Conservation (phyloP, 2,329 filamentous ascomycete species). For the Claviceps digitariae region DNA sequence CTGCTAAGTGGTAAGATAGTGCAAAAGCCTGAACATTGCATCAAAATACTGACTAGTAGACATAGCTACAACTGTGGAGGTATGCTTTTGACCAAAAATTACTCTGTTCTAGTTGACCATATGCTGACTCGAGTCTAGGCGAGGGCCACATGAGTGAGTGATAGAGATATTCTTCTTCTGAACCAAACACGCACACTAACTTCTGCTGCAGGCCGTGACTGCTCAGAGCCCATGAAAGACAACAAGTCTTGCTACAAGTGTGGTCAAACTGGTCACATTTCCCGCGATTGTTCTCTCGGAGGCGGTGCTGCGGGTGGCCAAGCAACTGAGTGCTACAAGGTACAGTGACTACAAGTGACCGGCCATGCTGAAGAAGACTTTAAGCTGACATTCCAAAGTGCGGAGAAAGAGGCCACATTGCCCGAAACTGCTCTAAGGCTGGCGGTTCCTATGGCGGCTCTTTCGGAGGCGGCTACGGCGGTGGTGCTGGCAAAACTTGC, state of each 20-base stretch:
- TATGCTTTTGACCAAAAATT: slow-evolving; percentile 28
- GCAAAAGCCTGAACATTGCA: not conserved
- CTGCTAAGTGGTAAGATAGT: slow-evolving; percentile 59
- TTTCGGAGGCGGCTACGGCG: slow-evolving; percentile 26
- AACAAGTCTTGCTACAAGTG: slow-evolving; percentile 66
- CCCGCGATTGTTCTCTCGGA: slow-evolving; percentile 63
- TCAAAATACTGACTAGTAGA: slow-evolving; percentile 9
- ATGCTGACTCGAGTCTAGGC: slow-evolving; percentile 22
- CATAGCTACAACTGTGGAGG: slow-evolving; percentile 71
- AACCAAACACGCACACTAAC: not conserved
- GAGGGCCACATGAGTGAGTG: slow-evolving; percentile 67
- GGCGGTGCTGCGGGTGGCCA: slow-evolving; percentile 33
- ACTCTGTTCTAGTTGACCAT: not conserved
- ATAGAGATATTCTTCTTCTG: not conserved
- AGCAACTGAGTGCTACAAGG: slow-evolving; percentile 81
- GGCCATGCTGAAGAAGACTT: not conserved
- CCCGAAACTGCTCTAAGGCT: slow-evolving; percentile 69
- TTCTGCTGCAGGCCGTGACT: slow-evolving; percentile 61
- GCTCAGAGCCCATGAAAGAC: slow-evolving; percentile 78
- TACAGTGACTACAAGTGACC: slow-evolving; percentile 9
- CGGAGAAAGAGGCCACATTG: slow-evolving; percentile 91
- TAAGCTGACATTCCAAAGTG: slow-evolving; percentile 38
- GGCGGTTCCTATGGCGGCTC: slow-evolving; percentile 32
- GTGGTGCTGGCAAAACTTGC: slow-evolving; percentile 66
- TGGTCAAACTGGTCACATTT: slow-evolving; percentile 78